phyloP scores from a whole-genome alignment of 257 asterid species.

The Haberlea rhodopensis region DNA sequence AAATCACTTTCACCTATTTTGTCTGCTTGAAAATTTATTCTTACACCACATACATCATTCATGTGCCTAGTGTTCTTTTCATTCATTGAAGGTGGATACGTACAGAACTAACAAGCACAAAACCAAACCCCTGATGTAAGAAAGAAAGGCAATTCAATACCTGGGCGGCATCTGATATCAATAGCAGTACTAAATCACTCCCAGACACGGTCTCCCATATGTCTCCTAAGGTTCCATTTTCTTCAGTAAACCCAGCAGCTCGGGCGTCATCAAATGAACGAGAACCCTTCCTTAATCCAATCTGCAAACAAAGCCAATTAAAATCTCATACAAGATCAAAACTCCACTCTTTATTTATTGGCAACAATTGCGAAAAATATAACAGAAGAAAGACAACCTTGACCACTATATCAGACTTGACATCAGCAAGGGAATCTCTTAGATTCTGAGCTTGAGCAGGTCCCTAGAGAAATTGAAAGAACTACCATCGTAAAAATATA shows the following conservation, averaged over 20 bases:
- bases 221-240: constrained; percentile 91
- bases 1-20: neutral
- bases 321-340: neutral
- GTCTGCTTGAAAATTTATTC: neutral
- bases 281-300: constrained; percentile 95
- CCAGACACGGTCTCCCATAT: constrained; percentile 83
- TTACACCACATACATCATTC: constrained; percentile 7
- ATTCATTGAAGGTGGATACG: neutral
- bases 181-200: constrained; percentile 84
- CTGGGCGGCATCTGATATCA: constrained; percentile 98
- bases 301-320: constrained; percentile 41
- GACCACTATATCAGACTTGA: constrained; percentile 77
- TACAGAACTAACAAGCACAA: neutral
- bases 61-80: constrained; percentile 5
- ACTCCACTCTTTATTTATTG: neutral
- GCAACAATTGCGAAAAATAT: neutral
- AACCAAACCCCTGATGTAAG: neutral
- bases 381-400: constrained; percentile 46
- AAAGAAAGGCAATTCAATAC: constrained; percentile 33
- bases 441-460: constrained; percentile 98
- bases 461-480: constrained; percentile 46
- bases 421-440: constrained; percentile 78
- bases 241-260: constrained; percentile 84
- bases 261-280: constrained; percentile 90
- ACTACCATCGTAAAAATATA: neutral